Evolutionary conservation across 805 yeast species (phyloP).

Genomic region (Yarrowia divulgata): DNA sequence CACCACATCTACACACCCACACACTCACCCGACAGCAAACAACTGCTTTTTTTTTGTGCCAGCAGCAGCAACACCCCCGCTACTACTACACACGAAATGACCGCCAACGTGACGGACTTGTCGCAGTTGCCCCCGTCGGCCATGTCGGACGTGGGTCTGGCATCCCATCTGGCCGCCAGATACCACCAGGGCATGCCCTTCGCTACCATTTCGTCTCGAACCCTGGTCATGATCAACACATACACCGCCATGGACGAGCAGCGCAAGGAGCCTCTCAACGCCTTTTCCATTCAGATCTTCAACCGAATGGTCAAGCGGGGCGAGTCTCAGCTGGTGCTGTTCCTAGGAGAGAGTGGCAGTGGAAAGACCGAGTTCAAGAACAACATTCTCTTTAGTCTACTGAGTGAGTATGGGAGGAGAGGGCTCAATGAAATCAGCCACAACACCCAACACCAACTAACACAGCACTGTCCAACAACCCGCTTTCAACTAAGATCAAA

Average conservation of each 20-base stretch:
- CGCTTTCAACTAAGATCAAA: constrained; percentile 50
- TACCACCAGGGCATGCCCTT: constrained; percentile 55
- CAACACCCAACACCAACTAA: not conserved
- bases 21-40: not conserved
- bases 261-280: constrained; percentile 37
- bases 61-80: too few species aligned
- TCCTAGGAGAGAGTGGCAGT: constrained; percentile 54
- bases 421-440: not conserved
- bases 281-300: constrained; percentile 34
- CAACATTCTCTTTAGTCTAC: constrained; percentile 47
- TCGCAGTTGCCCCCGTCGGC: constrained; percentile 51
- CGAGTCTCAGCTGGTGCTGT: constrained; percentile 47
- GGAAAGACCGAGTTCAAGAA: constrained; percentile 53
- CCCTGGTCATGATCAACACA: constrained; percentile 53
- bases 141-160: constrained; percentile 53
- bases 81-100: constrained; percentile 1
- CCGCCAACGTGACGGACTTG: constrained; percentile 46
- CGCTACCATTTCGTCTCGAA: constrained; percentile 51
- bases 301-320: constrained; percentile 37
- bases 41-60: not conserved
- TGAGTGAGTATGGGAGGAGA: constrained; percentile 22
- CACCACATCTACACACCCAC: not conserved
- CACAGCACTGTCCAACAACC: constrained; percentile 50
- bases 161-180: constrained; percentile 55
- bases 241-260: constrained; percentile 45